Conservation (phyloP, 2,329 filamentous ascomycete species). For the Fusarium globosum region DNA sequence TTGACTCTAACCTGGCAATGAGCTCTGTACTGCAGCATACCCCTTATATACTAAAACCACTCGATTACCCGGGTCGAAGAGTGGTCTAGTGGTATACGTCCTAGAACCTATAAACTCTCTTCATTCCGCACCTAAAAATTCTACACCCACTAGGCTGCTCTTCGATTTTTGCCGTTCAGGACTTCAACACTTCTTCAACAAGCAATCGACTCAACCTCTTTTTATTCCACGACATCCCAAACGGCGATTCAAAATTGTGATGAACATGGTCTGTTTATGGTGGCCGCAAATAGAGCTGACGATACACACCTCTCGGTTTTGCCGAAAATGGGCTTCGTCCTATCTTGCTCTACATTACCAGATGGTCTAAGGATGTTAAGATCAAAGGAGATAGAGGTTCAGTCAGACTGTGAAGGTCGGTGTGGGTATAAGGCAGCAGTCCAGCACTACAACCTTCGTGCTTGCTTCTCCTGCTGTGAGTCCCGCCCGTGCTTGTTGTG, state of each 20-base stretch:
- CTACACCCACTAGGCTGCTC: background rate
- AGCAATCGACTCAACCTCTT: background rate
- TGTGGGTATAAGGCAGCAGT: background rate
- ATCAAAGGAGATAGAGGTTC: background rate
- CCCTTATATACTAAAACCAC: background rate
- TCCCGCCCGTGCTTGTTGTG: background rate
- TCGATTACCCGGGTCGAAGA: background rate
- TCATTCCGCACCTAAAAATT: background rate
- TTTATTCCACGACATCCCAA: background rate
- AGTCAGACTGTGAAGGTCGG: background rate
- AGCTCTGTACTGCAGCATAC: background rate
- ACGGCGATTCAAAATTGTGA: background rate
- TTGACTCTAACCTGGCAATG: too few relatives aligned
- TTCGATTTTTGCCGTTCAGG: background rate
- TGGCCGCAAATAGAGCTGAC: background rate
- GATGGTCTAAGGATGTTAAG: background rate
- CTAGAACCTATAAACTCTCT: background rate
- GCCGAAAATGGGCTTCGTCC: background rate
- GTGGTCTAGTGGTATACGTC: conserved; percentile 4
- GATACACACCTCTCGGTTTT: background rate
- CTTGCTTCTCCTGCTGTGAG: background rate
- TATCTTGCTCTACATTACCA: too few relatives aligned
- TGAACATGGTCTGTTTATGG: too few relatives aligned
- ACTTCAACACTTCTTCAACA: background rate
- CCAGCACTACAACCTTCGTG: too few relatives aligned